Percentiles rank a stretch among this genome's conserved stretches.
phyloP scores from a whole-genome alignment of 2,329 filamentous ascomycete genomes.

The Annulohypoxylon truncatum region DNA sequence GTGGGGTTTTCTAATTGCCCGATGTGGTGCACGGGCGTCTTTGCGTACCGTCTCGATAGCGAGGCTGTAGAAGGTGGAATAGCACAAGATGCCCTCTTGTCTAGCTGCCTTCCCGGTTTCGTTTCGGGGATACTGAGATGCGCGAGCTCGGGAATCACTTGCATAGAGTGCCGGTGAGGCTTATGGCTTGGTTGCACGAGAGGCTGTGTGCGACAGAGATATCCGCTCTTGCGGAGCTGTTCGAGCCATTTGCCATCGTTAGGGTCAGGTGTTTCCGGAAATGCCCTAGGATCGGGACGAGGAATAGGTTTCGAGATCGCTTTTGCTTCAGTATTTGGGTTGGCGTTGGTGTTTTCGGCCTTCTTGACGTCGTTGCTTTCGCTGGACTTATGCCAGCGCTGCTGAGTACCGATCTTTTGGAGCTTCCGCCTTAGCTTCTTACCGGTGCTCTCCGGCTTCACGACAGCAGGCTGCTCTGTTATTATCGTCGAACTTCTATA shows the following conservation, averaged over 20 bases:
- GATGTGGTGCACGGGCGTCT: constrained; percentile 63
- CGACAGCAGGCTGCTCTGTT: constrained; percentile 30
- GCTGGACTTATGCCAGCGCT: constrained; percentile 39
- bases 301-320: constrained; percentile 1
- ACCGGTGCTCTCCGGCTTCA: constrained; percentile 43
- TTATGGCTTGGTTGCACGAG: constrained; percentile 18
- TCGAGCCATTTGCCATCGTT: constrained; percentile 48
- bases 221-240: constrained; percentile 46
- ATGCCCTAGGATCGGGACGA: constrained; percentile 13
- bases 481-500: constrained; percentile 41
- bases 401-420: constrained; percentile 46
- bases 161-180: constrained; percentile 34
- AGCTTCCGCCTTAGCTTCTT: constrained; percentile 49
- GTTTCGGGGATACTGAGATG: constrained; percentile 51
- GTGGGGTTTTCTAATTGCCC: constrained; percentile 59
- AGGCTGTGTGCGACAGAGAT: constrained; percentile 38
- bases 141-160: constrained; percentile 49
- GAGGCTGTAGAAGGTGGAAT: constrained; percentile 42
- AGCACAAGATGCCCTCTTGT: constrained; percentile 41
- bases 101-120: constrained; percentile 37
- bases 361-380: constrained; percentile 42
- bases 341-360: constrained; percentile 19
- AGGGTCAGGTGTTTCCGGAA: constrained; percentile 31
- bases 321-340: constrained; percentile 21
- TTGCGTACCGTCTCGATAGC: constrained; percentile 59